Base-by-base conservation (phyloP, 306 rosid genomes). In the Neltuma alba region DNA sequence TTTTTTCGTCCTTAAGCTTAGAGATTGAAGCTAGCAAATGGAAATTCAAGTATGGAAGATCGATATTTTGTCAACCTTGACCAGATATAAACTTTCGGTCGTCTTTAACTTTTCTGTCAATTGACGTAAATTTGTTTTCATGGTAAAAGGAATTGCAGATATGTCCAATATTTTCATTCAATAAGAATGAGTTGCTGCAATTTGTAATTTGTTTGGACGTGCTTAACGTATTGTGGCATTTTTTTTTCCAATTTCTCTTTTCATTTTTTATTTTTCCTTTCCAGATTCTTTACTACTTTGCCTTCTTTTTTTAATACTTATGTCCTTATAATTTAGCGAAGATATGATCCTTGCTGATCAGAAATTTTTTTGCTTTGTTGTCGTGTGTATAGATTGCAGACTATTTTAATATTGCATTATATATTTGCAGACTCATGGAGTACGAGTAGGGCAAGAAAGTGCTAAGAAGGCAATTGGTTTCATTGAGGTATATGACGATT, bases 381-480 rank as follows among this genome's bases (percentile, higher is more conserved):
- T n/a, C n/a, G 36, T 37, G 72, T 37, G 48, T 37, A 38, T 21
- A 11, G n/a, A 37, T 47, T 70, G 30, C 72, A 30, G 7, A 12
- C 21, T 80, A 14, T 66, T 66, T 40, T 48, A 61, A 79, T 54
- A 55, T 34, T 30, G 61, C 38, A 67, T 83, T 58, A 50, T 71
- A 11, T 81, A 28, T 81, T 87, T 81, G 84, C 88, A 94, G 98
- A 94, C 98, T 75, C 92, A 91, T 60, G 97, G 97, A 2, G 89
- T 92, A 30, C 87, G 97, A 84, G 89, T 82, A 18, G 97, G 97
- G 44, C 86, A 86, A 48, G 88, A 80, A 87, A 88, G 88, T 79
- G 82, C 88, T 3, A 88, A 92, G 92, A 92, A 81, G 52, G 89
- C 92, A 34, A 91, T 94, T 70, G 80, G 93, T 61, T 92, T 94